Evolutionary conservation across 1,139 yeast genomes (phyloP), one percentile per base, ranked within the genome.

Genomic region (Sugiyamaella castrensis): DNA sequence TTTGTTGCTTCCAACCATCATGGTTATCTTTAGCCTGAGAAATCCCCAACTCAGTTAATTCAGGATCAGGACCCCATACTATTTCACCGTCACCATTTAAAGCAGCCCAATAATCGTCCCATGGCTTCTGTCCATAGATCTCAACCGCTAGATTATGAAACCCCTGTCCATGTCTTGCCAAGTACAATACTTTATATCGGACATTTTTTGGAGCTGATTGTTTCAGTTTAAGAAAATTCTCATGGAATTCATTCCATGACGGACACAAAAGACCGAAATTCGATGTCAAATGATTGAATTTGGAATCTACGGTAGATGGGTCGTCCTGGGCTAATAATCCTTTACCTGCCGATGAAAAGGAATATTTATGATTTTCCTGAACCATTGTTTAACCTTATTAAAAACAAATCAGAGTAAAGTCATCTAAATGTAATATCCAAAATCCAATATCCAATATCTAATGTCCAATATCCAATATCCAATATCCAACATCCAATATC

Each of bases 151-250:
- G 69, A 57, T 86, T 86, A 61, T 85, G 92, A 66, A 72, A 79
- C 0, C 94, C 94, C 65, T 85, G 86, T 7, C 94, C 94, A 60
- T 86, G 94, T 52, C 95, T 72, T 1, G 87, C 89, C 46, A 83
- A 69, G 47, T 81, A 74, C 5, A 84, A 55, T 37, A 84, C 62
- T 62, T 83, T 84, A 63, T 82, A 81, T 19, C 61, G 61, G 31
- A 67, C 74, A 47, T 73, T 68, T 1, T 57, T 57, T 0, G 60
- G 63, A 2, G 75, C 70, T 1, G 55, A 27, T 1, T 52, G 54
- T 54, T 80, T 79, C 53, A 80, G 65, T 8, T 62, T 52, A 0
- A 64, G 53, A 11, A 82, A 51, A 26, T 71, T 65, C 0, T 46
- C 45, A 1, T 68, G 47, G 10, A 79, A 61, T 8, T 71, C 67